Percentiles rank a stretch among this genome's conserved stretches.
phyloP scores from a whole-genome alignment of 305 asterid genomes.

The Fraxinus greggii region DNA sequence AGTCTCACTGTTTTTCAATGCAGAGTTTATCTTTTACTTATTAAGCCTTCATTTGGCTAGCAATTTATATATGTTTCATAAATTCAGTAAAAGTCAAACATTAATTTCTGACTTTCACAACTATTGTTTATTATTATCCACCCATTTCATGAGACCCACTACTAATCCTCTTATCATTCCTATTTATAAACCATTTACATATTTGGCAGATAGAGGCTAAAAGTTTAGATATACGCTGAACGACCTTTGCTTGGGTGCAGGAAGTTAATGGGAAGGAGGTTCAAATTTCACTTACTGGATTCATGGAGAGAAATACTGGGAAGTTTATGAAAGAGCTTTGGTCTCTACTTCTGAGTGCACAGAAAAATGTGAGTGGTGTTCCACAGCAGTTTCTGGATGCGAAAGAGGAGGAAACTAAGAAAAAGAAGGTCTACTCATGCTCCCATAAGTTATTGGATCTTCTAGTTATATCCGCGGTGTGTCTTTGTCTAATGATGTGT shows the following conservation, averaged over 20 bases:
- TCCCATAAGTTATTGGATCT: constrained; percentile 7
- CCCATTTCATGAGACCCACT: neutral
- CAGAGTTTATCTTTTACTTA: neutral
- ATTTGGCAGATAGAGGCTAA: neutral
- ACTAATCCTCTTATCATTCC: neutral
- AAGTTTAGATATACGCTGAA: constrained; percentile 1
- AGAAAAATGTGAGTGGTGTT: constrained; percentile 81
- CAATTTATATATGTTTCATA: too few species aligned
- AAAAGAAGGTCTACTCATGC: constrained; percentile 60
- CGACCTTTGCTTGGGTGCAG: constrained; percentile 44
- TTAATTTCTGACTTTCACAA: neutral
- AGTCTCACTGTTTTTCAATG: neutral
- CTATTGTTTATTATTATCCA: too few species aligned
- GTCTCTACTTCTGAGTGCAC: constrained; percentile 83
- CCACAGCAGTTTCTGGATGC: constrained; percentile 97
- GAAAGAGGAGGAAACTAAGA: constrained; percentile 86
- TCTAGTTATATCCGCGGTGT: neutral
- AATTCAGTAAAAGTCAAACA: neutral
- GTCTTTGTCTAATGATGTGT: constrained; percentile 3
- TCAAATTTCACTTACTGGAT: constrained; percentile 91
- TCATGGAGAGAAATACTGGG: constrained; percentile 97
- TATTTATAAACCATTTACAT: neutral
- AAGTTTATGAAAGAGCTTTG: constrained; percentile 98
- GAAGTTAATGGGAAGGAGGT: constrained; percentile 85
- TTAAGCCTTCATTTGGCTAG: neutral